Conservation (phyloP, 2,329 filamentous ascomycete species). For the Neodidymelliopsis sp. region DNA sequence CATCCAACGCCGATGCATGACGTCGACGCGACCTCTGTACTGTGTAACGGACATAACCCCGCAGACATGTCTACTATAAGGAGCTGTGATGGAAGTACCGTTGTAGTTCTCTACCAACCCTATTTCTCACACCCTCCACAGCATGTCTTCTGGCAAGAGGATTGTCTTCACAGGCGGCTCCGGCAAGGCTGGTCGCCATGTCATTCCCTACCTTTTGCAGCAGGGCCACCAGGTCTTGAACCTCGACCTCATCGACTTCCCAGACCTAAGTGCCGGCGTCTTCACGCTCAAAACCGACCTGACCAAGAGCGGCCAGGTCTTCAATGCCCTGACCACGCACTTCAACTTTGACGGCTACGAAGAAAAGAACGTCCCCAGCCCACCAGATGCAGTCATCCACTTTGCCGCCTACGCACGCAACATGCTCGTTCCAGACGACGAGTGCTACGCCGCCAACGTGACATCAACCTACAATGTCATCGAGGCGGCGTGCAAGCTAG, state of each 20-base stretch:
- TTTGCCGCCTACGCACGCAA: conserved; percentile 66
- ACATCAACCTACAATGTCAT: conserved; percentile 67
- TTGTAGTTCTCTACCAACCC: no score
- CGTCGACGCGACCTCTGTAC: conserved; percentile 17
- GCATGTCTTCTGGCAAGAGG: conserved; percentile 48
- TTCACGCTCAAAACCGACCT: conserved; percentile 65
- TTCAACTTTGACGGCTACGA: conserved; percentile 62
- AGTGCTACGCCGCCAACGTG: conserved; percentile 65
- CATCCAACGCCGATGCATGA: no score
- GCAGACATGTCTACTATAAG: no score
- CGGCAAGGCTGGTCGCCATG: conserved; percentile 61
- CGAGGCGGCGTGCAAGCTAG: conserved; percentile 68
- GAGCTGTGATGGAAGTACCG: no score
- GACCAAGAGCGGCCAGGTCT: conserved; percentile 63
- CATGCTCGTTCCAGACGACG: conserved; percentile 68
- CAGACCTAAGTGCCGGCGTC: conserved; percentile 53
- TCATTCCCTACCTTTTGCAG: conserved; percentile 61
- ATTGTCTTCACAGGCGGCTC: conserved; percentile 59
- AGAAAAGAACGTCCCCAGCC: conserved; percentile 51
- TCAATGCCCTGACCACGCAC: conserved; percentile 62
- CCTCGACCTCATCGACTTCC: conserved; percentile 60
- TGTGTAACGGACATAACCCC: conserved; percentile 11
- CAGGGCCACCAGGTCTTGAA: conserved; percentile 63
- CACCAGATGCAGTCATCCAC: conserved; percentile 69
- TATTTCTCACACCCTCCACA: no score